A percentile compares a stretch with the other conserved stretches of the same genome.
phyloP scores from a whole-genome alignment of 192 early-diverging fungal genomes.

The Coemansia sp. region DNA sequence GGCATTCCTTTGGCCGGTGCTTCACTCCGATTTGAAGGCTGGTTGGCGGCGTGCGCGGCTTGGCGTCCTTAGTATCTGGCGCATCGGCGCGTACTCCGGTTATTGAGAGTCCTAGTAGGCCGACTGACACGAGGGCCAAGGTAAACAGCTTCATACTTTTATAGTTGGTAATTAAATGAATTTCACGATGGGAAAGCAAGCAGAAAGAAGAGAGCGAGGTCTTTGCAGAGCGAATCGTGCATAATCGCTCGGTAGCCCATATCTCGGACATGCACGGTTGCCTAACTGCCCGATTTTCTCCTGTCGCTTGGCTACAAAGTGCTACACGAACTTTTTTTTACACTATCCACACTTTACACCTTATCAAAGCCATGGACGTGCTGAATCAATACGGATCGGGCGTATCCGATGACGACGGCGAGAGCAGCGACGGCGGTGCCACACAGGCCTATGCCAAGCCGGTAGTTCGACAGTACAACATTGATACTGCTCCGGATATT shows the following conservation, averaged over 20 bases:
- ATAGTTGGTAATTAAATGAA: background rate
- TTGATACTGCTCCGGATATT: conserved; percentile 37
- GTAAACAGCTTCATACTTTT: conserved; percentile 1
- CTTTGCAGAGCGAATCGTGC: background rate
- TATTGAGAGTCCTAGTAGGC: background rate
- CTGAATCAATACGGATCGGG: conserved; percentile 38
- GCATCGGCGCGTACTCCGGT: background rate
- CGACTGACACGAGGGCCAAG: background rate
- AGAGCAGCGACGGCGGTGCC: conserved; percentile 7
- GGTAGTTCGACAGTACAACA: conserved; percentile 36
- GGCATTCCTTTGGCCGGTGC: conserved; percentile 21
- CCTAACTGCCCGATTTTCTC: background rate
- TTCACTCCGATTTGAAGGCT: conserved; percentile 42
- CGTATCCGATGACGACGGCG: conserved; percentile 23
- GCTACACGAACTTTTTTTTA: no score
- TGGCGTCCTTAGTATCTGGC: background rate
- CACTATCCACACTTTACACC: background rate
- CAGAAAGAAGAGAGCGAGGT: background rate
- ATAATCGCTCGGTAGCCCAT: background rate
- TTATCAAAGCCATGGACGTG: conserved; percentile 18
- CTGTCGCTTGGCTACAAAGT: background rate
- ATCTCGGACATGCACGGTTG: background rate
- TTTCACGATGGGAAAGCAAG: background rate
- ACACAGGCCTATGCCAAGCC: conserved; percentile 9
- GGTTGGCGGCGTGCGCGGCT: conserved; percentile 14